phyloP scores from a whole-genome alignment of 805 yeast species.

The Ogataea saltuana region DNA sequence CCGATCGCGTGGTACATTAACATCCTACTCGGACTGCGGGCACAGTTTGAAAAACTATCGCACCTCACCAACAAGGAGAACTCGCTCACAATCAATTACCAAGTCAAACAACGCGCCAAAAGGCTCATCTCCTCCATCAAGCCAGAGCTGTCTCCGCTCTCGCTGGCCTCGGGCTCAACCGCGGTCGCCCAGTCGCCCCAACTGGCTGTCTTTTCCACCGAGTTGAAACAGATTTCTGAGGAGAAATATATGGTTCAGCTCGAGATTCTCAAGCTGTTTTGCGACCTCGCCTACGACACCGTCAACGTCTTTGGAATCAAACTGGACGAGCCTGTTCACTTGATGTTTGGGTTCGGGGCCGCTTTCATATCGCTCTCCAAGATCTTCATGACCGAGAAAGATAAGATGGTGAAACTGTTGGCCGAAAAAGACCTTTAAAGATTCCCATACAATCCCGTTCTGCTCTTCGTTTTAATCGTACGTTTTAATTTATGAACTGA shows the following conservation, averaged over 20 bases:
- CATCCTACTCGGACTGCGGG: conserved; percentile 56
- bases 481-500: too few species aligned
- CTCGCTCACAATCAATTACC: conserved; percentile 56
- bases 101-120: conserved; percentile 58
- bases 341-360: conserved; percentile 36
- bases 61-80: conserved; percentile 48
- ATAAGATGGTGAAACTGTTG: conserved; percentile 20
- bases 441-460: too few species aligned
- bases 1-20: conserved; percentile 69
- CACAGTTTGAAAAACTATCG: conserved; percentile 46
- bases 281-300: conserved; percentile 50
- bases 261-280: conserved; percentile 43
- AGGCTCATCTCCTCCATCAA: conserved; percentile 24
- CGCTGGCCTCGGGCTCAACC: conserved; percentile 13
- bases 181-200: conserved; percentile 5
- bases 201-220: conserved; percentile 19
- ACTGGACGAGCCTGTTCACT: conserved; percentile 30
- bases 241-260: conserved; percentile 39
- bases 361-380: conserved; percentile 35
- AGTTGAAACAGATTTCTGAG: conserved; percentile 36
- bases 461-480: neutral
- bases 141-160: conserved; percentile 21
- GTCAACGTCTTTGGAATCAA: conserved; percentile 46
- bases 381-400: conserved; percentile 31
- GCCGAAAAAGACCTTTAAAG: conserved; percentile 2